phyloP scores from a whole-genome alignment of 1,284 basidiomycete genomes.

The Butyriboletus appendiculatus region DNA sequence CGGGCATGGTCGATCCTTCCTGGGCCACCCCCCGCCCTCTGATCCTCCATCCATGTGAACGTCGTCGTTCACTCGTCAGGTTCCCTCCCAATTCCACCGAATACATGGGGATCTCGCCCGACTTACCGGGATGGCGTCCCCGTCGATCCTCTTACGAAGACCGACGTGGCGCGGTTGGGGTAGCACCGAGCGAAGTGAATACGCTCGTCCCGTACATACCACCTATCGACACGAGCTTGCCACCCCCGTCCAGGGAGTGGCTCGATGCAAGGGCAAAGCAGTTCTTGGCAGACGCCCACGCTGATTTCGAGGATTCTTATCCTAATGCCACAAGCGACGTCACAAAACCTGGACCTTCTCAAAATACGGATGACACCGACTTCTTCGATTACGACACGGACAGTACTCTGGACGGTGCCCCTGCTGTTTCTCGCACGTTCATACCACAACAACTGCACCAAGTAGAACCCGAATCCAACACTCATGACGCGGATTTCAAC shows the following conservation, averaged over 20 bases:
- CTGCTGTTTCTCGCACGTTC: not conserved
- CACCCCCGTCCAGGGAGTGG: constrained; percentile 21
- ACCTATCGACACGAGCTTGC: constrained; percentile 22
- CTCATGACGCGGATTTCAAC: constrained; percentile 8
- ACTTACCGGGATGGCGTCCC: constrained; percentile 23
- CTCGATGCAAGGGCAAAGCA: constrained; percentile 23
- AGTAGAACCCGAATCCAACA: constrained; percentile 4
- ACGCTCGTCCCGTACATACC: constrained; percentile 25
- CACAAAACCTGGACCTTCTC: not conserved
- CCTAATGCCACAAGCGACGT: not conserved
- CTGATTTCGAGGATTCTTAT: constrained; percentile 7
- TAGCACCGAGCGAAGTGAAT: constrained; percentile 30
- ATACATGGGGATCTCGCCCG: constrained; percentile 28
- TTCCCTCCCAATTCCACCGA: constrained; percentile 14
- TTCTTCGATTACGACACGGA: constrained; percentile 24
- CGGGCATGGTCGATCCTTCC: constrained; percentile 19
- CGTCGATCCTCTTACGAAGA: constrained; percentile 30
- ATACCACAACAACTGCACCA: not conserved
- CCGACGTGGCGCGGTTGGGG: constrained; percentile 20
- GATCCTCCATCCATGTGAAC: constrained; percentile 15
- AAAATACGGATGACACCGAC: not conserved
- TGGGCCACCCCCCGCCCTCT: constrained; percentile 12
- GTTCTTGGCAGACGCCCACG: constrained; percentile 18
- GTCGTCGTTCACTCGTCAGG: constrained; percentile 14
- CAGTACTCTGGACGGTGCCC: constrained; percentile 11